Evolutionary conservation across 805 yeast genomes (phyloP), one percentile per base, ranked within the genome.

Genomic region (Priceomyces fermenticarens): DNA sequence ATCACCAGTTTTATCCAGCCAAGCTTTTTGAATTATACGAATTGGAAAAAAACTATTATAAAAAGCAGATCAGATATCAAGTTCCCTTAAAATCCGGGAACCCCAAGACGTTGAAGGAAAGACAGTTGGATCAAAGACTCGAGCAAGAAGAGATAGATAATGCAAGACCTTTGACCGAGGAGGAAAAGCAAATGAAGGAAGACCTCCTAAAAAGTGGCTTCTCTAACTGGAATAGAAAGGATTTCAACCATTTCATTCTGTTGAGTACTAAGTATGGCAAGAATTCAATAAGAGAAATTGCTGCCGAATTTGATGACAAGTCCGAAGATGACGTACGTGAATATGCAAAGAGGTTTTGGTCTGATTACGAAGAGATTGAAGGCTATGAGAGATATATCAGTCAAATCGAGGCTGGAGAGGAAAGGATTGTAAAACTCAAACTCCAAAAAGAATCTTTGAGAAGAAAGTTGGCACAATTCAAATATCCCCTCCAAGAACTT

Each of bases 1-100:
- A 93, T 56, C 97, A 90, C 63, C 99, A 93, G 62, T 88, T 93
- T 53, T 87, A 77, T 60, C 88, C 96, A 1, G 74, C 82, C n/a
- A 76, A 85, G 55, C 66, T 93, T 35, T 72, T 77, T 48, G 88
- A 85, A 41, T 59, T 93, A 31, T 81, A 85, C 55, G 96, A 88
- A 43, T 75, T 83, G 61, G 98, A 93, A 57, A 81, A 83, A 52
- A 80, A 84, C 42, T 83, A 80, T 62, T 85, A 75, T 60, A 82
- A 86, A 41, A 84, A 88, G 54, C 80, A 75, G 51, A 75, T 78
- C 16, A 78, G 78, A 10, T 84, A 77, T 64, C 69, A 72, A 50
- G 85, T 81, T 0, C 89, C 88, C 10, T 62, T 80, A 20, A 70
- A 79, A 38, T 78, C 75, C 30, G 88, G 84, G 6, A 66, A 78